A percentile compares a stretch with the other conserved stretches of the same genome.
Evolutionary conservation across 2,329 filamentous ascomycete genomes (phyloP).

Genomic region (Knoxdaviesia capensis): DNA sequence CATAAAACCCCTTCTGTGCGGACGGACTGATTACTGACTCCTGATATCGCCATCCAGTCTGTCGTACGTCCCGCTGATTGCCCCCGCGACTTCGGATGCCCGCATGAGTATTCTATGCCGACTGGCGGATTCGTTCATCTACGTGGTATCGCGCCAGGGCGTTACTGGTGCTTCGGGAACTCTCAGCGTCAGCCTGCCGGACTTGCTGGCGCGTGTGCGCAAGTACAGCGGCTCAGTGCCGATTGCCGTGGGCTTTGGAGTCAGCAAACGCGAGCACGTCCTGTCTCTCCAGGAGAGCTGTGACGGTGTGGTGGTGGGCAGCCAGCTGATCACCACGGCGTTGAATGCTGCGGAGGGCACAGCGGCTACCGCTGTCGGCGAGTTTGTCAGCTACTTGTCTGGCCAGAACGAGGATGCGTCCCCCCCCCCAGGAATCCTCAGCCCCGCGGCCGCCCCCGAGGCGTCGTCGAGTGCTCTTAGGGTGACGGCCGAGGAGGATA

Average conservation of each 20-base stretch:
- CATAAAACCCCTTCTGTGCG: background rate
- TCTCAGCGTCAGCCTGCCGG: constrained; percentile 63
- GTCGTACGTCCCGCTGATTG: constrained; percentile 93
- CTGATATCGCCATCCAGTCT: constrained; percentile 27
- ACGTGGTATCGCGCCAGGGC: constrained; percentile 92
- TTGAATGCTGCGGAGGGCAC: constrained; percentile 41
- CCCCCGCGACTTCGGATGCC: constrained; percentile 74
- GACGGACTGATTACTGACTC: constrained; percentile 1
- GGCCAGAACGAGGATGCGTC: constrained; percentile 19
- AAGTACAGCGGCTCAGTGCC: constrained; percentile 81
- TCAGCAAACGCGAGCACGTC: constrained; percentile 91
- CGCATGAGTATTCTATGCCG: constrained; percentile 93
- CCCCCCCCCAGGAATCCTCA: constrained; percentile 22
- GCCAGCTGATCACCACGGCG: constrained; percentile 76
- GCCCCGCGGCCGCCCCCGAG: constrained; percentile 37
- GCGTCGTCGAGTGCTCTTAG: constrained; percentile 26
- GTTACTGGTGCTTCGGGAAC: constrained; percentile 80
- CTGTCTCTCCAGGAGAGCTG: constrained; percentile 63
- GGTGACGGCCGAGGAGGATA: constrained; percentile 32
- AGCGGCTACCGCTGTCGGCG: constrained; percentile 45
- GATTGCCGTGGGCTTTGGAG: constrained; percentile 84
- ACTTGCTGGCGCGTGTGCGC: constrained; percentile 69
- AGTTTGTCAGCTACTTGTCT: constrained; percentile 59
- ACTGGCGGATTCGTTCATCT: constrained; percentile 97
- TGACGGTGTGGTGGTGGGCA: constrained; percentile 91